Conservation (phyloP, 768 basidiomycete species). For the Pleurotus citrinopileatus region DNA sequence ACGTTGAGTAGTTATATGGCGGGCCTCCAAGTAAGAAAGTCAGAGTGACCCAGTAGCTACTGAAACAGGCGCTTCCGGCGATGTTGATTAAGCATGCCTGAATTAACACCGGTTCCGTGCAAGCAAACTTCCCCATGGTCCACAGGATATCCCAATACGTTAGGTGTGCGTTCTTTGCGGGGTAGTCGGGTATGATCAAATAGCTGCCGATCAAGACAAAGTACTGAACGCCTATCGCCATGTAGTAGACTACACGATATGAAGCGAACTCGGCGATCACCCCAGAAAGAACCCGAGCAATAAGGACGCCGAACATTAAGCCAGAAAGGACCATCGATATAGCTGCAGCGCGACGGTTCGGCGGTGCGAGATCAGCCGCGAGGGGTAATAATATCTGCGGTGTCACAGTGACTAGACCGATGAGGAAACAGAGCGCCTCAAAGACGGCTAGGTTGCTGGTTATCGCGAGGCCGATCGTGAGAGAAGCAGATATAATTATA, state of each 20-base stretch:
- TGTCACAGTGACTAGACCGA: constrained; percentile 69
- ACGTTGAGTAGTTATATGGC: constrained; percentile 77
- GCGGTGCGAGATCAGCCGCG: constrained; percentile 81
- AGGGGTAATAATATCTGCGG: constrained; percentile 77
- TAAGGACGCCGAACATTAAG: constrained; percentile 68
- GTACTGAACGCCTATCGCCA: constrained; percentile 70
- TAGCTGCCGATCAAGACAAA: constrained; percentile 59
- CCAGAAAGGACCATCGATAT: constrained; percentile 71
- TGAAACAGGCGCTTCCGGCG: constrained; percentile 56
- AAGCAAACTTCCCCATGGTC: constrained; percentile 74
- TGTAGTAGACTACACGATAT: constrained; percentile 77
- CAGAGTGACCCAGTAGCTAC: constrained; percentile 68
- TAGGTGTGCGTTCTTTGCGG: constrained; percentile 63
- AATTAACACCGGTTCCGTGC: constrained; percentile 77
- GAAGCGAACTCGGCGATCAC: constrained; percentile 68
- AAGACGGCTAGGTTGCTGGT: constrained; percentile 59
- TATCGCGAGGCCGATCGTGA: constrained; percentile 72
- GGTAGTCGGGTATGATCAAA: constrained; percentile 77
- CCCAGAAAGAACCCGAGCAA: constrained; percentile 73
- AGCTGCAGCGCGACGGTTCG: constrained; percentile 67
- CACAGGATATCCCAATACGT: constrained; percentile 67
- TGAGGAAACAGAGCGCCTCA: constrained; percentile 65
- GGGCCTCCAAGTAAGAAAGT: constrained; percentile 80
- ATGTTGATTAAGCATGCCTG: constrained; percentile 65
- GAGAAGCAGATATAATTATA: constrained; percentile 45